Conservation (phyloP, 2,329 filamentous ascomycete genomes). For the Penicillium brevicompactum region DNA sequence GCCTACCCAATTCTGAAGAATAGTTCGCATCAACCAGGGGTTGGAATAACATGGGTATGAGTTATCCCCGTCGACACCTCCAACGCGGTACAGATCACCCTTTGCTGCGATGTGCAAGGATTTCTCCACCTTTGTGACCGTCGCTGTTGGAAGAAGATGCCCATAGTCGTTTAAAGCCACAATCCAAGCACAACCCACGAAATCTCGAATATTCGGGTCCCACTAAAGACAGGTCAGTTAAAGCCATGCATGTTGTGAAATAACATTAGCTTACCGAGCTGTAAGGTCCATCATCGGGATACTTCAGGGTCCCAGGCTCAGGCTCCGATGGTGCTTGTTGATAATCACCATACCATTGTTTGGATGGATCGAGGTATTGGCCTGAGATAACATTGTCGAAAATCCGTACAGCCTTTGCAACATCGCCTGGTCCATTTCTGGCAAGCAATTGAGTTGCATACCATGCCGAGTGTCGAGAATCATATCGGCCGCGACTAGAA, state of each 20-base stretch:
- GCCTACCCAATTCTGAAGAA: slow-evolving; percentile 62
- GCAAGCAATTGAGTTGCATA: slow-evolving; percentile 22
- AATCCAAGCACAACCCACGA: slow-evolving; percentile 21
- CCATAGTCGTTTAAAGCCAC: slow-evolving; percentile 22
- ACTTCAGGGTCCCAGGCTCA: slow-evolving; percentile 14
- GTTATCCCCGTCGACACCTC: slow-evolving; percentile 62
- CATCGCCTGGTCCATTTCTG: slow-evolving; percentile 17
- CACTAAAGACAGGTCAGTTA: slow-evolving; percentile 7
- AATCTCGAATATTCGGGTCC: slow-evolving; percentile 24
- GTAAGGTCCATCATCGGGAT: slow-evolving; percentile 14
- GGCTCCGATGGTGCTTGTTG: slow-evolving; percentile 18
- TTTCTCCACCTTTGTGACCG: slow-evolving; percentile 51
- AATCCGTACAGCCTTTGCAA: slow-evolving; percentile 19
- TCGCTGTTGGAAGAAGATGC: slow-evolving; percentile 46
- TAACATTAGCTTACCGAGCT: slow-evolving; percentile 8
- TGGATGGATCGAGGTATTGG: slow-evolving; percentile 17
- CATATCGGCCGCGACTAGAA: slow-evolving; percentile 15
- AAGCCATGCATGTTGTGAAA: not conserved
- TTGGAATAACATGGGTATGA: slow-evolving; percentile 66
- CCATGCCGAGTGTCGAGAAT: slow-evolving; percentile 20
- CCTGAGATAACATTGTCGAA: slow-evolving; percentile 22
- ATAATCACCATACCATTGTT: slow-evolving; percentile 26
- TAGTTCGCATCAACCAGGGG: slow-evolving; percentile 64
- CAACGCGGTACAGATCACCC: slow-evolving; percentile 64
- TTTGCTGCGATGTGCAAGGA: slow-evolving; percentile 58